Percentiles rank a stretch among this genome's conserved stretches.
Conservation (phyloP, 2,329 filamentous ascomycete genomes). For the Ophioceras dolichostomum region DNA sequence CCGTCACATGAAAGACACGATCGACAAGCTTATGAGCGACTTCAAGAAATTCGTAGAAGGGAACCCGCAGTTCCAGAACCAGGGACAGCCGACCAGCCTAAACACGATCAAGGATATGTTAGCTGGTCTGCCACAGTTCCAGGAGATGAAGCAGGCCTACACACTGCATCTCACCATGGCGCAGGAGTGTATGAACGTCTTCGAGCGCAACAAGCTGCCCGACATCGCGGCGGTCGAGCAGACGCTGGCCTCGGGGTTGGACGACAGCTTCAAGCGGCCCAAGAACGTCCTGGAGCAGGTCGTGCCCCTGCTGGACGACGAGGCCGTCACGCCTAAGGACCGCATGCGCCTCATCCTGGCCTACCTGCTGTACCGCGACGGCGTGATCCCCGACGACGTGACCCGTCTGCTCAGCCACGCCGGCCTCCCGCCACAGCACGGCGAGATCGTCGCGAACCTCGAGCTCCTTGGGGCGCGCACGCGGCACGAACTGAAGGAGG, state of each 20-base stretch:
- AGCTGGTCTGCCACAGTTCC: slow-evolving; percentile 85
- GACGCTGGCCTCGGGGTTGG: slow-evolving; percentile 78
- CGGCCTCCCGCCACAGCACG: slow-evolving; percentile 61
- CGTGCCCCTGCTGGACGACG: slow-evolving; percentile 79
- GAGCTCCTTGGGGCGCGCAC: slow-evolving; percentile 70
- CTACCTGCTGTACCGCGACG: slow-evolving; percentile 77
- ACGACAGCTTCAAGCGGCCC: slow-evolving; percentile 84
- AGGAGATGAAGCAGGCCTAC: slow-evolving; percentile 91
- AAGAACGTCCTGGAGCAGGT: slow-evolving; percentile 82
- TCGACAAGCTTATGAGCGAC: slow-evolving; percentile 83
- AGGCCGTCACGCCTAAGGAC: slow-evolving; percentile 57
- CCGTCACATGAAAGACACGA: slow-evolving; percentile 94
- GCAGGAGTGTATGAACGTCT: slow-evolving; percentile 91
- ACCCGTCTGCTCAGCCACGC: slow-evolving; percentile 76
- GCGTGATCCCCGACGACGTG: slow-evolving; percentile 73
- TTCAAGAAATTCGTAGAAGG: slow-evolving; percentile 86
- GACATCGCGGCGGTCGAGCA: slow-evolving; percentile 87
- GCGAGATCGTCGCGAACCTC: slow-evolving; percentile 62
- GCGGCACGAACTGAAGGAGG: slow-evolving; percentile 61
- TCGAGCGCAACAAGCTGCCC: slow-evolving; percentile 70
- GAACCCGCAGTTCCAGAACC: slow-evolving; percentile 82
- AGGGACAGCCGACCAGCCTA: slow-evolving; percentile 48
- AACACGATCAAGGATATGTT: slow-evolving; percentile 97
- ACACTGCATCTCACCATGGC: slow-evolving; percentile 94
- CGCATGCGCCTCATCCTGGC: slow-evolving; percentile 75